Evolutionary conservation across 1,284 basidiomycete genomes (phyloP).

Genomic region (Apiotrichum siamense): DNA sequence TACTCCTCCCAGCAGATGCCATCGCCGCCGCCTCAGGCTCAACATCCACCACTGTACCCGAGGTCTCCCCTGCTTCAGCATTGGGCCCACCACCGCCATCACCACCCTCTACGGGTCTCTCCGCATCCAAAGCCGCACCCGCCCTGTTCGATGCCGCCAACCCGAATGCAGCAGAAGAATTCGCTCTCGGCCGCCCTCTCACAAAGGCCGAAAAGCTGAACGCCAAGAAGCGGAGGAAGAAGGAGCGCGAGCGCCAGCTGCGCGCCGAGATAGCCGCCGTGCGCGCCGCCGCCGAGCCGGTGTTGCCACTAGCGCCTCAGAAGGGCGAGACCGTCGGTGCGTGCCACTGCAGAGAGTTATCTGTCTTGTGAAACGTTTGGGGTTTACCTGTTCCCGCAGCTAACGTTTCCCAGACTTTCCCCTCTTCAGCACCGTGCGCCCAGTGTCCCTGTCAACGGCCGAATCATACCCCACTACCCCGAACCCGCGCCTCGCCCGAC

Average conservation of each 20-base stretch:
- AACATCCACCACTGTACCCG: neutral
- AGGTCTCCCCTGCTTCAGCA: neutral
- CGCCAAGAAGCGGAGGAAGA: constrained; percentile 42
- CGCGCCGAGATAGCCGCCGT: constrained; percentile 12
- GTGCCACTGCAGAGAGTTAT: constrained; percentile 2
- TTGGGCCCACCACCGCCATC: too few relatives aligned
- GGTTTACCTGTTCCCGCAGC: too few relatives aligned
- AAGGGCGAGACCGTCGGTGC: constrained; percentile 13
- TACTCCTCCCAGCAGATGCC: constrained; percentile 7
- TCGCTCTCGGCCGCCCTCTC: constrained; percentile 22
- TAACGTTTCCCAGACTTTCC: constrained; percentile 21
- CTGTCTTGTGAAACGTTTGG: neutral
- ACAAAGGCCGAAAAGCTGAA: constrained; percentile 44
- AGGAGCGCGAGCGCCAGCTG: constrained; percentile 32
- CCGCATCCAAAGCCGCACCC: neutral
- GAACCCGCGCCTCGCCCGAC: constrained; percentile 9
- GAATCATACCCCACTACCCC: constrained; percentile 21
- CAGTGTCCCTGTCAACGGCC: constrained; percentile 13
- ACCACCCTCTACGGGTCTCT: neutral
- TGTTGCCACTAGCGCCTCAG: neutral
- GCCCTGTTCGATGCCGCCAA: neutral
- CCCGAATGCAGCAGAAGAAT: constrained; percentile 14
- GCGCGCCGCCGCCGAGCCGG: constrained; percentile 4
- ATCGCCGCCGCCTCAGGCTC: neutral
- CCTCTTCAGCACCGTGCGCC: constrained; percentile 27